phyloP scores from a whole-genome alignment of 1,284 basidiomycete genomes.

The Tilletia indica region DNA sequence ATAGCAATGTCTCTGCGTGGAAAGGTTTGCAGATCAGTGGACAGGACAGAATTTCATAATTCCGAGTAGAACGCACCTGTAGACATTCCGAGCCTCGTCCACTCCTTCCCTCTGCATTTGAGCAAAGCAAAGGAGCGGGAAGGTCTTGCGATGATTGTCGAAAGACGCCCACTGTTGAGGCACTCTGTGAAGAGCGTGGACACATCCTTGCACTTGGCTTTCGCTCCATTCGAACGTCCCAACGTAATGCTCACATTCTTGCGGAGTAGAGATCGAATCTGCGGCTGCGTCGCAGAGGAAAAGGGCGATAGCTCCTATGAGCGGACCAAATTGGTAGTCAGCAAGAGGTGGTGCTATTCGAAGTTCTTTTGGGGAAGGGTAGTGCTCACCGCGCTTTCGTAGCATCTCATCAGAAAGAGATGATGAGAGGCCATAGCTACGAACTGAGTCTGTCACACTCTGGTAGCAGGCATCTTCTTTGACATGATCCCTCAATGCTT shows the following conservation, averaged over 20 bases:
- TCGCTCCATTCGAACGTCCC: not conserved
- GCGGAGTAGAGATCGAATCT: not conserved
- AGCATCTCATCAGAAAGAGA: not conserved
- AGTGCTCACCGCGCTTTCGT: not conserved
- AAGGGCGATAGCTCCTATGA: constrained; percentile 4
- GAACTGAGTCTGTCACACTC: too few relatives aligned
- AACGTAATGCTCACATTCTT: not conserved
- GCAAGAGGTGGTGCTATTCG: not conserved
- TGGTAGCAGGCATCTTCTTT: too few relatives aligned
- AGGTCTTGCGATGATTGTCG: constrained; percentile 16
- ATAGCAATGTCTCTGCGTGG: not conserved
- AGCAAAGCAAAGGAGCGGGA: not conserved
- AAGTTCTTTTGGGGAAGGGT: not conserved
- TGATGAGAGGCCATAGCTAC: not conserved
- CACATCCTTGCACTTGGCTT: not conserved
- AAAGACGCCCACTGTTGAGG: constrained; percentile 10
- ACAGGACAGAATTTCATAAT: too few relatives aligned
- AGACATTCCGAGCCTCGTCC: not conserved
- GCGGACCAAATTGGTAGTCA: not conserved
- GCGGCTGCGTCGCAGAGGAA: constrained; percentile 4
- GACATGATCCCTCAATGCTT: too few relatives aligned
- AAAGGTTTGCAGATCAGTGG: too few relatives aligned
- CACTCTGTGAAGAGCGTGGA: not conserved
- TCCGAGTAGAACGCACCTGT: not conserved
- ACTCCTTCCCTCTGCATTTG: not conserved